Percentiles rank a stretch among this genome's conserved stretches.
Evolutionary conservation across 495 filamentous ascomycete species (phyloP).

Genomic region (Aspergillus panamensis): DNA sequence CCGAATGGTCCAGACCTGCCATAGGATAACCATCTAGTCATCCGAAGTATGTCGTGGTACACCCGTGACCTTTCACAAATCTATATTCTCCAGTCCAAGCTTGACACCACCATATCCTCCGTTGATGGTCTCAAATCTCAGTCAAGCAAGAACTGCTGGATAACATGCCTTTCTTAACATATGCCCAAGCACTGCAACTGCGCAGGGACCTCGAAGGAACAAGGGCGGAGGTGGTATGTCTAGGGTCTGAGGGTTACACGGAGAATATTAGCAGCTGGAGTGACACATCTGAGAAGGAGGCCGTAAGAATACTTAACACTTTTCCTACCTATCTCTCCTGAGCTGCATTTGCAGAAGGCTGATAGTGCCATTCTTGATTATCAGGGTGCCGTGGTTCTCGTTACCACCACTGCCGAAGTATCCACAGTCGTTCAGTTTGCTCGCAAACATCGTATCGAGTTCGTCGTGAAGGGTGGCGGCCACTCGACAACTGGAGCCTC

Average conservation of each 20-base stretch:
- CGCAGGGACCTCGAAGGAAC: slow-evolving; percentile 10
- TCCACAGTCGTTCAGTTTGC: slow-evolving; percentile 20
- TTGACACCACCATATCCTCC: not conserved
- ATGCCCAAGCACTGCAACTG: slow-evolving; percentile 1
- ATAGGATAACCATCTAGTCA: no score
- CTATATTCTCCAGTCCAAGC: no score
- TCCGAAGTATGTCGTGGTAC: no score
- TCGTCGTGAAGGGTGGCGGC: slow-evolving; percentile 21
- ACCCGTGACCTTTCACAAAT: no score
- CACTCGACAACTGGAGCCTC: slow-evolving; percentile 19
- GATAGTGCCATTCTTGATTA: not conserved
- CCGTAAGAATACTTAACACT: slow-evolving; percentile 11
- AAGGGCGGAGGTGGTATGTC: slow-evolving; percentile 5
- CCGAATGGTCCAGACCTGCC: no score
- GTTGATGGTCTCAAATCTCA: not conserved
- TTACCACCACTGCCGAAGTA: slow-evolving; percentile 18
- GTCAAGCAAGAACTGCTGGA: not conserved
- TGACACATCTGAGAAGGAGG: slow-evolving; percentile 19
- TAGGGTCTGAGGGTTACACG: slow-evolving; percentile 16
- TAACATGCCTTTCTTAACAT: slow-evolving; percentile 4
- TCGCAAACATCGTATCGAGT: slow-evolving; percentile 14
- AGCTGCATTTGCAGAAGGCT: not conserved
- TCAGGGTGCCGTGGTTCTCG: slow-evolving; percentile 25
- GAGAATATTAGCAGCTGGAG: slow-evolving; percentile 20
- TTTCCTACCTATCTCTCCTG: not conserved